These are phyloP conservation scores for Pyrus hybrid DNA, from an alignment of 331 rosid species.

Conservation along the genomic window DNA sequence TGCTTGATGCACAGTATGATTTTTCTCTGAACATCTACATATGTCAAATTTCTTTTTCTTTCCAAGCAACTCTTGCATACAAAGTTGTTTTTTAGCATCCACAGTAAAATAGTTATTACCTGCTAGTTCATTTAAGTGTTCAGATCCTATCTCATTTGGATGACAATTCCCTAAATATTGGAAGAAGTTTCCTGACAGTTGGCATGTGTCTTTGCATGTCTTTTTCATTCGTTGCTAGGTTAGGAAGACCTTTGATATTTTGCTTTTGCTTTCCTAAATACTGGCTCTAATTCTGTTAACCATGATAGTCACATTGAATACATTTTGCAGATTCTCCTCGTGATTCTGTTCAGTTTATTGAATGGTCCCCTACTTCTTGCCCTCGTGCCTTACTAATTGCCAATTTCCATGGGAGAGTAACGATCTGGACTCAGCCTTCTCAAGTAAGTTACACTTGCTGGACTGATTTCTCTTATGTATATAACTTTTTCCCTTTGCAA, in stretches of 20 bases:
- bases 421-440: no score
- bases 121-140: background rate
- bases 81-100: background rate
- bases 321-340: constrained; percentile 49
- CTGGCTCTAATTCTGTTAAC: background rate
- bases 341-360: no score
- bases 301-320: constrained; percentile 8
- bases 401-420: no score
- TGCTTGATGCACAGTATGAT: background rate
- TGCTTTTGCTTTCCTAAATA: background rate
- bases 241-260: background rate
- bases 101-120: background rate
- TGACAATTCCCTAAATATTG: background rate
- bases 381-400: no score
- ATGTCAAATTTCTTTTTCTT: background rate
- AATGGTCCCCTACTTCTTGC: no score
- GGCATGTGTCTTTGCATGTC: background rate
- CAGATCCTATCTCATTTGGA: background rate
- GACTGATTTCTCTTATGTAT: background rate
- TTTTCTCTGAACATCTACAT: background rate
- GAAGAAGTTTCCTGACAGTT: background rate
- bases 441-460: no score
- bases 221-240: background rate
- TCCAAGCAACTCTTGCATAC: background rate
- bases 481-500: background rate